phyloP scores from a whole-genome alignment of 495 filamentous ascomycete genomes.

The Penicillium antarcticum region DNA sequence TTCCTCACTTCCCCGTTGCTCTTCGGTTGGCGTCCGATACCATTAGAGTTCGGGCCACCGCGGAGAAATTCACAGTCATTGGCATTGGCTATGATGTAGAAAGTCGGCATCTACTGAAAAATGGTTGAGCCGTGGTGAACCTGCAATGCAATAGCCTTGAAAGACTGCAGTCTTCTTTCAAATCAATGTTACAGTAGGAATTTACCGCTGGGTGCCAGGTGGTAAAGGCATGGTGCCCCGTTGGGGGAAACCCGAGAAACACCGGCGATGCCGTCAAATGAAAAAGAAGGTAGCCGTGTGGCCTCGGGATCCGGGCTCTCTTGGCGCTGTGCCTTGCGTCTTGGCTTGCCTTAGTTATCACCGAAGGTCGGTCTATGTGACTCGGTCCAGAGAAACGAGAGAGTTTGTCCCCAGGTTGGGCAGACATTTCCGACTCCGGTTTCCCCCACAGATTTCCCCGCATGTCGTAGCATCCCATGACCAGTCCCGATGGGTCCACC shows the following conservation, averaged over 20 bases:
- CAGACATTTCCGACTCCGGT: too few relatives aligned
- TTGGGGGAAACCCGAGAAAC: not conserved
- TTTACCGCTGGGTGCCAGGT: not conserved
- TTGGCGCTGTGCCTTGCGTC: not conserved
- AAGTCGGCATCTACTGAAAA: not conserved
- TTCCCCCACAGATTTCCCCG: too few relatives aligned
- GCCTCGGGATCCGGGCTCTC: not conserved
- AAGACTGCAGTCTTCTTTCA: not conserved
- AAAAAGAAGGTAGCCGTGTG: not conserved
- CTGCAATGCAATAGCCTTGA: not conserved
- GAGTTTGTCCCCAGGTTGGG: too few relatives aligned
- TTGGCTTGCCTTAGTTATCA: not conserved
- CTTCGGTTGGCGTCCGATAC: not conserved
- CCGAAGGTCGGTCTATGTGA: too few relatives aligned
- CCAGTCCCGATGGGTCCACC: too few relatives aligned
- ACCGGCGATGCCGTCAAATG: conserved; percentile 1
- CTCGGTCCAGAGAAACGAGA: too few relatives aligned
- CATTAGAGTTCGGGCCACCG: not conserved
- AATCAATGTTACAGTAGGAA: not conserved
- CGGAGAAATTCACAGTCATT: not conserved
- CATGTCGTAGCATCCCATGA: too few relatives aligned
- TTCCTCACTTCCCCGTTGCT: not conserved
- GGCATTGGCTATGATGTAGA: not conserved
- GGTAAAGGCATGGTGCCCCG: not conserved
- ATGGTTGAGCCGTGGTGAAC: not conserved